Percentiles rank a stretch among this genome's conserved stretches.
Conservation (phyloP, 129 eudicot genomes). For the Tagetes patula region DNA sequence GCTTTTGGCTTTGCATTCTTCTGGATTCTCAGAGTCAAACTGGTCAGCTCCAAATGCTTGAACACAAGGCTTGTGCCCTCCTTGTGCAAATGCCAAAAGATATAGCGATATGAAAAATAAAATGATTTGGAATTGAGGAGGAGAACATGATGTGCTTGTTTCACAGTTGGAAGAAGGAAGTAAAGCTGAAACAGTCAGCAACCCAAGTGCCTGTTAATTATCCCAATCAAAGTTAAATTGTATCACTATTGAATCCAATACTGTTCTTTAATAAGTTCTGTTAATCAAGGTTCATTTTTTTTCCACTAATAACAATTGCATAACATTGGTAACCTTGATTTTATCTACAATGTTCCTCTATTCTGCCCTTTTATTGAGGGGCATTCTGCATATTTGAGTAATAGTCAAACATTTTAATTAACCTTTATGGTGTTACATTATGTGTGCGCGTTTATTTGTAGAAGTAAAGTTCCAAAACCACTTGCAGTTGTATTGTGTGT, state of each 20-base stretch:
- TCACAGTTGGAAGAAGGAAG: slow-evolving; percentile 34
- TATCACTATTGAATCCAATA: background rate
- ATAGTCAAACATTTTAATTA: background rate
- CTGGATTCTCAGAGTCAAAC: slow-evolving; percentile 54
- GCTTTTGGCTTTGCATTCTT: slow-evolving; percentile 54
- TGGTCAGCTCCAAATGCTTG: slow-evolving; percentile 81
- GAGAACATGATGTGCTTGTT: slow-evolving; percentile 30
- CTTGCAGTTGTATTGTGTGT: background rate
- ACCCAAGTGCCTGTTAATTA: slow-evolving; percentile 41
- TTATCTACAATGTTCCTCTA: background rate
- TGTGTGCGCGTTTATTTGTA: background rate
- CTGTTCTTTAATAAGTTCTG: background rate
- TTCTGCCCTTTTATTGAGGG: background rate
- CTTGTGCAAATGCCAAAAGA: slow-evolving; percentile 59
- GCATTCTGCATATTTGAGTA: background rate
- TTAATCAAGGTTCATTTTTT: background rate
- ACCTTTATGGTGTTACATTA: background rate
- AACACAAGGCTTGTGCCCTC: slow-evolving; percentile 62
- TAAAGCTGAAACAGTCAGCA: slow-evolving; percentile 40
- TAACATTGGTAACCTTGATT: background rate
- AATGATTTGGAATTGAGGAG: slow-evolving; percentile 33
- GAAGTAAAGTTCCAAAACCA: background rate
- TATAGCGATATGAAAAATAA: slow-evolving; percentile 56
- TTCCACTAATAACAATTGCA: background rate
- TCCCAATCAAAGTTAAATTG: slow-evolving; percentile 15